Base-by-base conservation (phyloP, 257 asterid genomes). In the Salvia miltiorrhiza region DNA sequence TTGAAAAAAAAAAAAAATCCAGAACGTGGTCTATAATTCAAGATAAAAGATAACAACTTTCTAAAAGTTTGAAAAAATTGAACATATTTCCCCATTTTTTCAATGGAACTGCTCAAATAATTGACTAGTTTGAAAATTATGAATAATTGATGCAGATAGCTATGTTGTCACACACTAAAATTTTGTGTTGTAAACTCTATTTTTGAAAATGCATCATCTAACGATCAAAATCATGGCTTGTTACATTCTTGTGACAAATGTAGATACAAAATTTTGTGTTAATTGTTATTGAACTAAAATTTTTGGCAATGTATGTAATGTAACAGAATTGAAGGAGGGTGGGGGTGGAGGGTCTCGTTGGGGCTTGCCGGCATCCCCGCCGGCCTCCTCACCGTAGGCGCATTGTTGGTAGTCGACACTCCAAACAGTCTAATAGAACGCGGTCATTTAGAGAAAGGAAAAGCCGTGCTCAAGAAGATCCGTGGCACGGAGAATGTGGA, bases 351-450 rank as follows among this genome's bases (percentile, higher is more conserved):
- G 28, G 17, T 92, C 5, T 92, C 98, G 2, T 48, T 93, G 23
- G 98, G 97, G 17, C 55, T 93, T 67, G 98, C 97, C 5, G 98
- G 97, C 5, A 12, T 90, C 45, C 98, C 98, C 0, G 98, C 98
- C 3, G 60, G 20, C 3, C 89, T 93, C 41, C 76, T 93, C 30
- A 93, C 97, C 0, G 0, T 93, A 0, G 98, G 98, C 2, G 90
- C 97, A 16, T 19, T 93, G 13, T 10, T 88, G 23, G 89, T 93
- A 17, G 84, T 79, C 12, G 98, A 93, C 54, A 93, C 98, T 0
- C 98, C 97, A 0, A 93, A 93, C 84, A 90, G 98, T 57, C 72
- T 93, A 28, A 93, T 93, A 1, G 96, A 90, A 33, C 84, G 98
- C 0, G 98, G 96, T 13, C 83, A 63, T 24, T 35, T 90, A 23